These are phyloP conservation scores for Candida boidinii DNA, from an alignment of 805 yeast species.

Conservation along the genomic window DNA sequence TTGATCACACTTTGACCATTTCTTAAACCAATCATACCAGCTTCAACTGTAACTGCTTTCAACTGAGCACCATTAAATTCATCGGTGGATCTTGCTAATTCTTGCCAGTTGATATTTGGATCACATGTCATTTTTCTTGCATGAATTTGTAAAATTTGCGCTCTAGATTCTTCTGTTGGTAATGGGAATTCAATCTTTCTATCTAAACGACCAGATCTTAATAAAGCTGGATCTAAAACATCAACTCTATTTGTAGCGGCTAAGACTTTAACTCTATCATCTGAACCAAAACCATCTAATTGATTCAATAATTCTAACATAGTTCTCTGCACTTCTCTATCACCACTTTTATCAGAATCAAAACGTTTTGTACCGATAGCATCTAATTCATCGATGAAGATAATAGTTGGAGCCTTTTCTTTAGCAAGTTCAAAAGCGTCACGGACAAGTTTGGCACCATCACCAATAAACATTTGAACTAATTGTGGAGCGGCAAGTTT, in stretches of 20 bases:
- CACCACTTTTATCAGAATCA: slow-evolving; percentile 96
- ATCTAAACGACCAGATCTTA: slow-evolving; percentile 96
- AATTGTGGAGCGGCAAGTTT: slow-evolving; percentile 97
- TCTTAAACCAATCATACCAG: slow-evolving; percentile 98
- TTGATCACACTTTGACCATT: slow-evolving; percentile 86
- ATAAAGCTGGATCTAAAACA: slow-evolving; percentile 94
- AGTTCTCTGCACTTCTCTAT: slow-evolving; percentile 97
- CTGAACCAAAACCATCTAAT: slow-evolving; percentile 95
- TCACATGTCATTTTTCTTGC: slow-evolving; percentile 95
- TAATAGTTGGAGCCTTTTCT: slow-evolving; percentile 97
- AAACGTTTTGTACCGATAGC: slow-evolving; percentile 98
- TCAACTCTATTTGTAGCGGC: slow-evolving; percentile 99
- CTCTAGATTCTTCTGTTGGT: slow-evolving; percentile 96
- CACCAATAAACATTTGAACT: slow-evolving; percentile 98
- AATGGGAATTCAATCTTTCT: slow-evolving; percentile 97
- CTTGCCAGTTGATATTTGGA: slow-evolving; percentile 92
- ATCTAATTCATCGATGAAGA: slow-evolving; percentile 95
- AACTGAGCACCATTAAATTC: slow-evolving; percentile 99
- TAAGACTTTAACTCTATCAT: slow-evolving; percentile 92
- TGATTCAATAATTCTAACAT: slow-evolving; percentile 97
- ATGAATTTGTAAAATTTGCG: slow-evolving; percentile 92
- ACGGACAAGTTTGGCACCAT: slow-evolving; percentile 95
- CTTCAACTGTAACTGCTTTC: slow-evolving; percentile 98
- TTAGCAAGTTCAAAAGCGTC: slow-evolving; percentile 97
- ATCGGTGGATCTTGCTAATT: slow-evolving; percentile 94